Base-by-base conservation (phyloP, 495 filamentous ascomycete species). In the Aspergillus panamensis region DNA sequence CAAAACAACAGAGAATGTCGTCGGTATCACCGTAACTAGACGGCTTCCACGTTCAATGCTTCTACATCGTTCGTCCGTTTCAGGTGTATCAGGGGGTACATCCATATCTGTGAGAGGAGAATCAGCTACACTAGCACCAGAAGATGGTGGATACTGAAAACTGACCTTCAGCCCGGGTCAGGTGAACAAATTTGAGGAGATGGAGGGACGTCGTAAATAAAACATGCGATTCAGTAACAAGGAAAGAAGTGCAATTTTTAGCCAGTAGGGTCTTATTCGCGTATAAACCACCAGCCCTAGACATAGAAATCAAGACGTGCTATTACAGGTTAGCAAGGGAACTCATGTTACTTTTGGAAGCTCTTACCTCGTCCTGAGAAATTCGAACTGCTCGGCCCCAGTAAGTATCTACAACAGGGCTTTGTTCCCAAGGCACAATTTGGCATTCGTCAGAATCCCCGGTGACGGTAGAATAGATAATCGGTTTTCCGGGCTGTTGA, bases 161-260 rank as follows among this genome's bases (percentile, higher is more conserved):
- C 75, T 66, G 77, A 90, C 89, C 85, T 66, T 89, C 74, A n/a
- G 76, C 74, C 43, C 73, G 71, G 10, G 80, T 80, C 25, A 97
- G 66, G 71, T 98, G 94, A 16, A 96, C 85, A 68, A 97, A 97
- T 68, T 97, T 98, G 54, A 97, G 72, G 14, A 96, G 77, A 70
- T 97, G 92, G 58, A 90, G 88, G 48, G 85, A 91, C 1, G 93
- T 97, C 17, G 94, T 97, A 67, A 90, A 92, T 48, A 97, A 83
- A 16, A 98, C 74, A 78, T 96, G 92, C 29, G 83, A 79, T n/a
- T 84, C 73, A 0, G 92, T 96, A 33, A 91, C 73, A 13, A 91
- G 64, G 65, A 96, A 96, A 0, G 94, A 97, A 1, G 94, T 97
- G 73, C 91, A 96, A 61, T 90, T 94, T 65, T 86, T 88, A 3